phyloP scores from a whole-genome alignment of 371 early-diverging fungal genomes.

The Zychaea mexicana region DNA sequence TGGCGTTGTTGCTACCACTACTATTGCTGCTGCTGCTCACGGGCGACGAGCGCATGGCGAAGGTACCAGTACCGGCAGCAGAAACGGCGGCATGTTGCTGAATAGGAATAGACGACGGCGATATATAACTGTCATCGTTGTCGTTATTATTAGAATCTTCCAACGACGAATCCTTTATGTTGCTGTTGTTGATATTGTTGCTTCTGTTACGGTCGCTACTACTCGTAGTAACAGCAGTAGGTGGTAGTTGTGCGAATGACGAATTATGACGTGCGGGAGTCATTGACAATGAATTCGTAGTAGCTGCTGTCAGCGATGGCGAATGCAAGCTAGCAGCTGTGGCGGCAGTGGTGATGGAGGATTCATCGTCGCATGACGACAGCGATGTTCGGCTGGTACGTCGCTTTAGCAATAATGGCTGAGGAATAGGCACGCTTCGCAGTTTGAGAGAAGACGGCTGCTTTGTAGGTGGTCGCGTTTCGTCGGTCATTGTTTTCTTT shows the following conservation, averaged over 20 bases:
- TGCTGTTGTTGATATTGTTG: no score
- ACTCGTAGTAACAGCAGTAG: conserved; percentile 19
- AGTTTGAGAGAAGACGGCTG: conserved; percentile 17
- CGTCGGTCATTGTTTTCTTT: background rate
- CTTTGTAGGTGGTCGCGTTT: background rate
- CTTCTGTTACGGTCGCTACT: background rate
- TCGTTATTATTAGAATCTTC: background rate
- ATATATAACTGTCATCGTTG: background rate
- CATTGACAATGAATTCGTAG: conserved; percentile 7
- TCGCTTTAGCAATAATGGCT: conserved; percentile 38
- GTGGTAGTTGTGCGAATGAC: background rate
- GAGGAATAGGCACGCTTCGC: conserved; percentile 45
- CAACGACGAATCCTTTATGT: no score
- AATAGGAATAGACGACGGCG: background rate
- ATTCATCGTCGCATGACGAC: conserved; percentile 29
- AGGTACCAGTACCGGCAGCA: background rate
- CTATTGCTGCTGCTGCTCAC: background rate
- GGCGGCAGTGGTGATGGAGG: background rate
- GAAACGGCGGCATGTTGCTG: conserved; percentile 3
- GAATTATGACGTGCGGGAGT: conserved; percentile 7
- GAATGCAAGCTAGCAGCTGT: background rate
- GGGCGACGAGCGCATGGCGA: background rate
- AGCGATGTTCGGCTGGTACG: conserved; percentile 38
- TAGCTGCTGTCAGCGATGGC: conserved; percentile 8
- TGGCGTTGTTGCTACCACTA: no score